Base-by-base conservation (phyloP, 352 stramenopile genomes). In the Thraustochytrium striatum region DNA sequence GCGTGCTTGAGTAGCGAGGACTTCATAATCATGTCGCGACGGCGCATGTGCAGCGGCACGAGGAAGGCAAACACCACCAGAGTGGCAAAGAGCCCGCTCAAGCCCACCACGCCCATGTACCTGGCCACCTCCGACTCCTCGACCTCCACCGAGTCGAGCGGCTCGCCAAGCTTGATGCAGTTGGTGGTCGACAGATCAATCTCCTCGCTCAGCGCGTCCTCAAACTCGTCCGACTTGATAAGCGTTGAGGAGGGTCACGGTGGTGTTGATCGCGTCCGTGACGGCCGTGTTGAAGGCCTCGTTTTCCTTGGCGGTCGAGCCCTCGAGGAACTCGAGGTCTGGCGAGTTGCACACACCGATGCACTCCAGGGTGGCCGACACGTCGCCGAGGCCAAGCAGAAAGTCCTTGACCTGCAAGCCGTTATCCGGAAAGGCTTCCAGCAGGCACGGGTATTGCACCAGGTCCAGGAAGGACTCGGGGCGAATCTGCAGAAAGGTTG, bases 281-380 rank as follows among this genome's bases (percentile, higher is more conserved):
- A 61, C 9, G 3, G 35, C 62, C 5, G 38, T 28, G 7, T 53
- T 59, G 32, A 44, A 9, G 28, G 16, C 25, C 32, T 52, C 39
- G 33, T 72, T 32, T 28, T 55, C 38, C 19, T 57, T 30, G 33
- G 61, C 44, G 39, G 16, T 44, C 3, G 11, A 13, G 21, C 59
- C 62, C 43, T 73, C 25, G 21, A 73, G 44, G 19, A 13, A 1
- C 2, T 25, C 8, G 19, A 73, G 62, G 19, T 58, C 21, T 5
- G 62, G 62, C 62, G 62, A 73, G n/a, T 57, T 73, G 62, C 62
- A 73, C 33, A 32, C 39, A n/a, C 50, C 62, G 25, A 41, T 30
- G 32, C 62, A 73, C 7, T 19, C 2, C 19, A 53, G 3, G 9
- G 38, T 43, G 19, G 41, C 33, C 3, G 39, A 41, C 62, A 73